These are phyloP conservation scores for Scenedesmus sp. DNA, from an alignment of 163 green algal species.

Conservation along the genomic window DNA sequence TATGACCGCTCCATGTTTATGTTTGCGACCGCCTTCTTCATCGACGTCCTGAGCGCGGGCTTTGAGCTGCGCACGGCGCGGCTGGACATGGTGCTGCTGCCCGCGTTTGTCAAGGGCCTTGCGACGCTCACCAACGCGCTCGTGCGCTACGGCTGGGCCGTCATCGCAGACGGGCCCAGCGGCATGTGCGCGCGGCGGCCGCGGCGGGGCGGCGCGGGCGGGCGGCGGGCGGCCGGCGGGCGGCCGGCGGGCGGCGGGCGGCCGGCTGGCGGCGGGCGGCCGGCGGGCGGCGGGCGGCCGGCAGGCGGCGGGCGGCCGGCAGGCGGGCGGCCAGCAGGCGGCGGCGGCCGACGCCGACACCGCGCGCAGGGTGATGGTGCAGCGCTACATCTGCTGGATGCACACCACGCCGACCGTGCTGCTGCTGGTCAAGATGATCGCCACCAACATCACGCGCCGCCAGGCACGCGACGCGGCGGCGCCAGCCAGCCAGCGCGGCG, in stretches of 20 bases:
- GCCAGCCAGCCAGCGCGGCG: too few relatives aligned
- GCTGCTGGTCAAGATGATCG: slow-evolving; percentile 59
- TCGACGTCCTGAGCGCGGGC: slow-evolving; percentile 52
- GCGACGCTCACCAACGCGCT: slow-evolving; percentile 56
- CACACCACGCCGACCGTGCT: slow-evolving; percentile 66
- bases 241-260: too few relatives aligned
- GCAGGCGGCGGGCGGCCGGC: too few relatives aligned
- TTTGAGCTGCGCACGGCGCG: slow-evolving; percentile 57
- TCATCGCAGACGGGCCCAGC: slow-evolving; percentile 15
- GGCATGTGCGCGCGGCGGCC: slow-evolving; percentile 34
- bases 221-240: too few relatives aligned
- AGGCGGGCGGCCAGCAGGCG: too few relatives aligned
- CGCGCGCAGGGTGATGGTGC: slow-evolving; percentile 58
- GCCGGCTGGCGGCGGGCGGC: too few relatives aligned
- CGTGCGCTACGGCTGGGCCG: slow-evolving; percentile 44
- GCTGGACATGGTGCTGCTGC: slow-evolving; percentile 49
- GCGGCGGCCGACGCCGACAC: too few relatives aligned
- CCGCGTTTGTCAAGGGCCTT: slow-evolving; percentile 52
- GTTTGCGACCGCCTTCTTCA: slow-evolving; percentile 52
- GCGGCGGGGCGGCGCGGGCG: too few relatives aligned
- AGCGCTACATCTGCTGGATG: slow-evolving; percentile 66
- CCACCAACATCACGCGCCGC: slow-evolving; percentile 42
- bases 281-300: too few relatives aligned
- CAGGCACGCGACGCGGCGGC: slow-evolving; percentile 39
- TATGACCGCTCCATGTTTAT: slow-evolving; percentile 61